A percentile compares a stretch with the other conserved stretches of the same genome.
Conservation (phyloP, 495 filamentous ascomycete species). For the Pseudevernia furfuracea region DNA sequence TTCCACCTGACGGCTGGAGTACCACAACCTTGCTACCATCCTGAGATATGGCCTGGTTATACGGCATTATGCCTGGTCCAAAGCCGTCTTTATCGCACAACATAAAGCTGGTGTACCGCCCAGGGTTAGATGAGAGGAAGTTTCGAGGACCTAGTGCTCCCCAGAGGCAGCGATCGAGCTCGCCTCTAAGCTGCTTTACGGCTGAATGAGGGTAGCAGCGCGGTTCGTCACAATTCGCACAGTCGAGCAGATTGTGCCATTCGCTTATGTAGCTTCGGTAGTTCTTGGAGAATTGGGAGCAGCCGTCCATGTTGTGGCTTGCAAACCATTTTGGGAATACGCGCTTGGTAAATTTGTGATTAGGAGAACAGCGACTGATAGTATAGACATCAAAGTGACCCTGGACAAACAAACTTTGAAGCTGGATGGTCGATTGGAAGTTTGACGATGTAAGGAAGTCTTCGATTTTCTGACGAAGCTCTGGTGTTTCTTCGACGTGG, state of each 20-base stretch:
- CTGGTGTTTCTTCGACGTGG: conserved; percentile 6
- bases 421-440: conserved; percentile 18
- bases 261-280: conserved; percentile 10
- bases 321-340: conserved; percentile 2
- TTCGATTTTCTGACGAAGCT: conserved; percentile 14
- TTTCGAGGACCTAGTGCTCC: conserved; percentile 15
- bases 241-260: neutral
- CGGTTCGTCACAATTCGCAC: neutral
- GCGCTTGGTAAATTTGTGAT: neutral
- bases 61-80: neutral
- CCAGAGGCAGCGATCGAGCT: conserved; percentile 22
- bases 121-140: conserved; percentile 11
- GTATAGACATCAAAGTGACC: neutral
- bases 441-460: conserved; percentile 13
- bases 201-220: neutral
- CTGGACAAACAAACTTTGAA: conserved; percentile 20
- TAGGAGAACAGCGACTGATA: neutral
- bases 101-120: conserved; percentile 17
- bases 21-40: conserved; percentile 6
- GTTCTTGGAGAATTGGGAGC: neutral
- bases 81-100: neutral
- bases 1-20: neutral
- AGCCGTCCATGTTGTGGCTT: neutral
- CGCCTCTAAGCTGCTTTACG: neutral
- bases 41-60: neutral